phyloP scores from a whole-genome alignment of 345 rosid genomes.

The Hibiscus trionum region DNA sequence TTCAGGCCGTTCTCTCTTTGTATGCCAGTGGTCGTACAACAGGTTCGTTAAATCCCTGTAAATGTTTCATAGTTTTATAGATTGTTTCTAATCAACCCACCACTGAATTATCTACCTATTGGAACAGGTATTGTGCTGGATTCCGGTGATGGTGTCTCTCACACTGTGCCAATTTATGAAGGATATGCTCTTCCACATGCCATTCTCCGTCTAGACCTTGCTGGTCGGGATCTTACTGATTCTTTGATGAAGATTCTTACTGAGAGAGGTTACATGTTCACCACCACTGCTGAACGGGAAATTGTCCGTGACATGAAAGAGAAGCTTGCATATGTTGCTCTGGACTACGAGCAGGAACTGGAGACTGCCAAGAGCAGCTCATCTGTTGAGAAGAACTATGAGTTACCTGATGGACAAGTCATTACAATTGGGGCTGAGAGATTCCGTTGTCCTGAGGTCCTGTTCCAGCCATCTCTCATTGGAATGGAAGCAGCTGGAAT shows the following conservation, averaged over 20 bases:
- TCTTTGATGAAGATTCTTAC: conserved; percentile 35
- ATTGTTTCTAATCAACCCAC: neutral
- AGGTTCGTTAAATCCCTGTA: neutral
- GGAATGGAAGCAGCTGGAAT: conserved; percentile 19
- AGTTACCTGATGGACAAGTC: conserved; percentile 57
- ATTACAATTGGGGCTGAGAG: conserved; percentile 68
- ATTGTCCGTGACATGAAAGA: conserved; percentile 87
- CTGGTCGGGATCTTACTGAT: conserved; percentile 38
- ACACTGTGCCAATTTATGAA: conserved; percentile 20
- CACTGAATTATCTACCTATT: neutral
- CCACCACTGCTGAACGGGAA: conserved; percentile 80
- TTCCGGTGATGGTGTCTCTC: conserved; percentile 20
- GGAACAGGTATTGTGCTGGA: conserved; percentile 15
- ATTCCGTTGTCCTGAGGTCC: conserved; percentile 58
- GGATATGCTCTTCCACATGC: conserved; percentile 21
- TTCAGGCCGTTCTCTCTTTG: conserved; percentile 60
- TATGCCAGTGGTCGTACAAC: conserved; percentile 22
- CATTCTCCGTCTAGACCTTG: conserved; percentile 24
- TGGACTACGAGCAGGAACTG: conserved; percentile 57
- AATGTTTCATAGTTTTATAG: neutral
- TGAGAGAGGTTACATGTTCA: conserved; percentile 44
- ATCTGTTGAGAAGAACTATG: conserved; percentile 58
- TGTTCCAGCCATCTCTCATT: conserved; percentile 62
- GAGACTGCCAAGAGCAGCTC: conserved; percentile 62
- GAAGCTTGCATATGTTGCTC: conserved; percentile 53